Evolutionary conservation across 2,329 filamentous ascomycete genomes (phyloP), one percentile per base, ranked within the genome.

Genomic region (Neoascochyta sp.): DNA sequence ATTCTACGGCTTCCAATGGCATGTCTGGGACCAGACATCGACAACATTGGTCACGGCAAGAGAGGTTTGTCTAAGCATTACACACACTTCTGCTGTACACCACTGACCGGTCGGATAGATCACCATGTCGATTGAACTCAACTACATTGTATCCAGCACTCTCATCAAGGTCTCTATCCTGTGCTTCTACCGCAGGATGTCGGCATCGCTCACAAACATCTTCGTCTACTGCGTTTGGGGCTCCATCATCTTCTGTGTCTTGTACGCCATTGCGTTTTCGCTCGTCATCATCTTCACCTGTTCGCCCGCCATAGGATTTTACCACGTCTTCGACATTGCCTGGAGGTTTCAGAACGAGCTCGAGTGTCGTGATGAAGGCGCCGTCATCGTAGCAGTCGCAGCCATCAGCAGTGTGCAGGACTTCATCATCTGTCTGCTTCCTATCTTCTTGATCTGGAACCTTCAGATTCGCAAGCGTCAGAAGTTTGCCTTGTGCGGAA

Each of bases 361-460:
- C 14, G 35, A 39, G 3, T 69, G 65, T 42, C 45, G 54, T 8
- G 45, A 68, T 30, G 67, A 67, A 10, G 57, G 45, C 3, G 52
- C 55, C n/a, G 42, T 62, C 16, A 60, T 66, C 19, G 43, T 68
- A 3, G 41, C 62, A 6, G 62, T 62, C 11, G 62, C 63, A 10
- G 54, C 54, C 7, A 49, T 67, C 34, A 63, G 63, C 30, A 55
- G 60, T 3, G 11, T 65, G 3, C 62, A 63, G 24, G 66, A 70
- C 29, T 41, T 68, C 6, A 48, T 68, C 34, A 57, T 66, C 2
- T 62, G 63, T 24, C 41, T 52, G 2, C 41, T 71, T 14, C 69
- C 69, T 0, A 50, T 66, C 8, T 54, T 70, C 13, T 59, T 71
- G 16, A 63, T 70, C 5, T 58, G 63, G 52, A 63, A 66, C n/a